Evolutionary conservation across 305 asterid genomes (phyloP), one percentile per base, ranked within the genome.

Genomic region (Plantago lanceolata): DNA sequence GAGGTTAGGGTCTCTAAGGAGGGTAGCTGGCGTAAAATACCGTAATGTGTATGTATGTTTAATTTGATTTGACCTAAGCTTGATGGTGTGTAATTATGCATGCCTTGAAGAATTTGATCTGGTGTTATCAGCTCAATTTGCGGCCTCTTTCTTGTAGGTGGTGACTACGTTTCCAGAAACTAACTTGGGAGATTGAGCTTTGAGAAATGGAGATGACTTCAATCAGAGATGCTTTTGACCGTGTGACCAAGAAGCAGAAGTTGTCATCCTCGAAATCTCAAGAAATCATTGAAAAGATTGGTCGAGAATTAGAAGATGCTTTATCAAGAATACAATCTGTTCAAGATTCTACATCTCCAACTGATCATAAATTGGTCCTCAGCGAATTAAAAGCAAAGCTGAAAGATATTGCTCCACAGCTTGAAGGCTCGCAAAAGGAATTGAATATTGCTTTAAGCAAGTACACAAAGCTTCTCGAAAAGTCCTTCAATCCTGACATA

Each of bases 141-240:
- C 13, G 45, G 17, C 68, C 60, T 74, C 40, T 33, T 5, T 33
- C 40, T 33, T 33, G 40, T 33, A 33, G 40, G 35, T 31, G 35
- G 35, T 31, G 7, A 33, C 40, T 33, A 33, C 11, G 40, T 33
- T 33, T 5, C 11, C 11, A 33, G 40, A 33, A 33, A 33, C 40
- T 33, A 33, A 33, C 40, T 33, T 33, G 40, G 40, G 73, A 67
- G 55, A 61, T 66, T 57, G 59, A 74, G 69, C 71, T 57, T 48
- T 57, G 24, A 59, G 55, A 77, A 77, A 92, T 93, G 98, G 97
- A 93, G 75, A 66, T 93, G 90, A 85, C 69, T 76, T 68, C 84
- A 64, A 85, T 93, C 76, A 87, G 81, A 79, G 97, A 89, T 73
- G 92, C 95, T 49, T 93, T 93, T 70, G 95, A 87, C 78, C 95